Conservation (phyloP, 2,329 filamentous ascomycete species). For the Curvularia hawaiiensis region DNA sequence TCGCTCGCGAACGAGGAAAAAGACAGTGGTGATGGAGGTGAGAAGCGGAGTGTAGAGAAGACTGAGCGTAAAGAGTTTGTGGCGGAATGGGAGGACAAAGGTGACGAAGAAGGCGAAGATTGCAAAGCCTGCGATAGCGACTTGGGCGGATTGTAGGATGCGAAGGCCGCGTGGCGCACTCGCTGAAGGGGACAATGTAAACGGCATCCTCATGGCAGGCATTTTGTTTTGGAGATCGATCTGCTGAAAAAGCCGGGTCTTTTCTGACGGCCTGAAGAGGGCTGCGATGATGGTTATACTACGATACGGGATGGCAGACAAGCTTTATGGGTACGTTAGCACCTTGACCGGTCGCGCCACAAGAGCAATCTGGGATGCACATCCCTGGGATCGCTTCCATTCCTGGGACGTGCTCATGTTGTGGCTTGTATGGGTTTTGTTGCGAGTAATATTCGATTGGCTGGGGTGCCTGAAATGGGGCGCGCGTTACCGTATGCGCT, state of each 20-base stretch:
- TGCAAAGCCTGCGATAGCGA: slow-evolving; percentile 21
- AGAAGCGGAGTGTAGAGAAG: slow-evolving; percentile 30
- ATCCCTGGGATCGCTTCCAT: slow-evolving; percentile 8
- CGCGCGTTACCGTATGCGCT: slow-evolving; percentile 22
- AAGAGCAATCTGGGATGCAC: slow-evolving; percentile 2
- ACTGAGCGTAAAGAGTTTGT: slow-evolving; percentile 31
- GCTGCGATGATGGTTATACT: background rate
- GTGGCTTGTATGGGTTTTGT: slow-evolving; percentile 12
- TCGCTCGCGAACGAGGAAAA: slow-evolving; percentile 29
- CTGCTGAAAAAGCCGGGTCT: background rate
- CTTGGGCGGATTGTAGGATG: slow-evolving; percentile 26
- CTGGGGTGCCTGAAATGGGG: slow-evolving; percentile 16
- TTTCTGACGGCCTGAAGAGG: background rate
- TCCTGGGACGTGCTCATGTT: slow-evolving; percentile 16
- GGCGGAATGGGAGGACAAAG: slow-evolving; percentile 24
- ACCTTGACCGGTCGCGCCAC: slow-evolving; percentile 30
- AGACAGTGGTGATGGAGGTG: slow-evolving; percentile 25
- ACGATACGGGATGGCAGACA: background rate
- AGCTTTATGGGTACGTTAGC: slow-evolving; percentile 21
- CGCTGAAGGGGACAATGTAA: slow-evolving; percentile 8
- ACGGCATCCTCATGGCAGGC: slow-evolving; percentile 13
- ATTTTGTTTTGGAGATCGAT: background rate
- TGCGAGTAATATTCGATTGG: slow-evolving; percentile 15
- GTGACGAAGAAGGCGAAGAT: slow-evolving; percentile 24
- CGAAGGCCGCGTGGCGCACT: slow-evolving; percentile 26